Evolutionary conservation across 345 rosid genomes (phyloP).

Genomic region (Stellera chamaejasme): DNA sequence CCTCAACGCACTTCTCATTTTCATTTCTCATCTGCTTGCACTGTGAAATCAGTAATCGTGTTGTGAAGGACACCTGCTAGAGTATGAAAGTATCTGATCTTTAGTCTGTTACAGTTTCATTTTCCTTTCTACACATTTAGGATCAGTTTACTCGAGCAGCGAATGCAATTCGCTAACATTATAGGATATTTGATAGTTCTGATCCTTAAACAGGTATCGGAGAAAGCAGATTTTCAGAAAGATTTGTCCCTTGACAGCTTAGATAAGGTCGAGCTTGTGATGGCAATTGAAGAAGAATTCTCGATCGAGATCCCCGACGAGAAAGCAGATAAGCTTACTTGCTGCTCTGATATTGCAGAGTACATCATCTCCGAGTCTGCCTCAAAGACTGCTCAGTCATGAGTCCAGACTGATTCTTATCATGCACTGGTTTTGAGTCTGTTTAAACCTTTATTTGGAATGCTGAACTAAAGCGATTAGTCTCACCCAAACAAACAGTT

Average conservation of each 20-base stretch:
- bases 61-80: not conserved
- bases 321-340: slow-evolving; percentile 47
- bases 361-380: slow-evolving; percentile 32
- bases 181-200: not conserved
- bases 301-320: slow-evolving; percentile 57
- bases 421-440: not conserved
- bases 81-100: not conserved
- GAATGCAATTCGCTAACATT: not conserved
- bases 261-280: slow-evolving; percentile 63
- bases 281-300: slow-evolving; percentile 67
- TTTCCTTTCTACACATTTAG: too few species aligned
- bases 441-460: not conserved
- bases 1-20: not conserved
- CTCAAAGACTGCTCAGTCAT: slow-evolving; percentile 12
- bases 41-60: too few species aligned
- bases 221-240: slow-evolving; percentile 52
- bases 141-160: not conserved
- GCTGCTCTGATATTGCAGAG: slow-evolving; percentile 54
- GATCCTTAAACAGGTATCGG: slow-evolving; percentile 37
- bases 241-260: slow-evolving; percentile 56
- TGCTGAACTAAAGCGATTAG: too few species aligned
- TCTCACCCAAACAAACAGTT: too few species aligned
- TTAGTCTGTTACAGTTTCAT: too few species aligned
- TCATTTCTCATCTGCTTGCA: not conserved
- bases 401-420: slow-evolving; percentile 13